phyloP scores from a whole-genome alignment of 2,329 filamentous ascomycete species.

The Aspergillus intermedius region DNA sequence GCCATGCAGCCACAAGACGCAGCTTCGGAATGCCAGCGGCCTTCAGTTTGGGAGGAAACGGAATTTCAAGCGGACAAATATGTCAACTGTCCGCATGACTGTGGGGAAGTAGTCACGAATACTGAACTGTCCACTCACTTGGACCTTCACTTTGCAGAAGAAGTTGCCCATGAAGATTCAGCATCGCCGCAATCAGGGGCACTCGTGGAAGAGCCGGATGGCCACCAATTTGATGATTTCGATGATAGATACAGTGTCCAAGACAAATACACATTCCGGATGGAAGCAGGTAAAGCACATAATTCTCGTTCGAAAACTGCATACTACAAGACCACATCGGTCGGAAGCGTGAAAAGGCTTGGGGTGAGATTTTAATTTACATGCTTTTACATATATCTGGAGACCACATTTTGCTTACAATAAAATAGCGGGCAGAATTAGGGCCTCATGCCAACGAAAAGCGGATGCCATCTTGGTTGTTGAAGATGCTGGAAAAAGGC shows the following conservation, averaged over 20 bases:
- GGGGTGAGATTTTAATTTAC: slow-evolving; percentile 17
- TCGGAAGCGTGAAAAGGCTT: slow-evolving; percentile 20
- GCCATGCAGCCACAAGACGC: slow-evolving; percentile 1
- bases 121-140: slow-evolving; percentile 54
- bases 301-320: neutral
- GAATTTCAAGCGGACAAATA: slow-evolving; percentile 31
- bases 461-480: slow-evolving; percentile 66
- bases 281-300: slow-evolving; percentile 1
- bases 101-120: slow-evolving; percentile 51
- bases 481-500: slow-evolving; percentile 54
- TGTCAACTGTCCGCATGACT: slow-evolving; percentile 52
- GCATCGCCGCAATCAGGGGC: neutral
- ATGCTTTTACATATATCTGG: neutral
- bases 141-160: slow-evolving; percentile 52
- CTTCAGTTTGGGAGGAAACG: neutral
- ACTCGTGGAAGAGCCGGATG: neutral
- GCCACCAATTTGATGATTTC: neutral
- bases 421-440: slow-evolving; percentile 51
- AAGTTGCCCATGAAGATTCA: slow-evolving; percentile 36
- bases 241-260: neutral
- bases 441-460: slow-evolving; percentile 67
- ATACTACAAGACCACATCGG: neutral
- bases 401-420: slow-evolving; percentile 10
- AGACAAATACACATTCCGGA: neutral
- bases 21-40: slow-evolving; percentile 1